Evolutionary conservation across 2,329 filamentous ascomycete species (phyloP), one percentile per base, ranked within the genome.

Genomic region (Teratosphaeria epicoccoides): DNA sequence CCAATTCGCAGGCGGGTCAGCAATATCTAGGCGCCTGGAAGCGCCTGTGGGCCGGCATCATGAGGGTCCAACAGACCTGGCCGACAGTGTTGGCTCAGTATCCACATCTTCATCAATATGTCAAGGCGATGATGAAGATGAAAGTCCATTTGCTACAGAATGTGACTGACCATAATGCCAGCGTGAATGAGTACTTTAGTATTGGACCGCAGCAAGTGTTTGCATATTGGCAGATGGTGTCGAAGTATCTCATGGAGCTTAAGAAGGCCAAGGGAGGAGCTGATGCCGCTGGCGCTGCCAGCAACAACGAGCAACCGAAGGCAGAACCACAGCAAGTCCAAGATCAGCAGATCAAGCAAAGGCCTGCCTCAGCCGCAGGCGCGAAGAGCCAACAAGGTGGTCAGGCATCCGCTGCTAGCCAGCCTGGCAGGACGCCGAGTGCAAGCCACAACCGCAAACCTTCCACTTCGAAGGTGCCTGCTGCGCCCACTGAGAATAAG

Each of bases 401-500:
- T 26, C 49, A 47, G 24, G 40, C 49, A 5, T 37, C 40, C 5
- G 43, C 53, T 11, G 29, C 49, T 28, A 46, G 26, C 12, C 7
- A 49, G 1, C 60, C 60, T 55, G 58, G 50, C 11, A 54, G 55
- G 24, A 54, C 54, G 17, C 43, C 54, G 4, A 58, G 61, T 20
- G 56, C 57, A 44, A 51, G 55, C 17, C 61, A 64, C 28, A 47
- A 25, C 11, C 52, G 61, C 26, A 66, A 63, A 49, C 20, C 56
- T 14, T 65, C 63, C 20, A 46, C 50, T 22, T 54, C 54, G 22
- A 63, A 61, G 46, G 56, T 61, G 14, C 64, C 64, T 6, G 64
- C 64, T 20, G 64, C 64, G 3, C 23, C 46, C 12, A 66, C 62
- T 1, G 64, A 66, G n/a, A 57, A 66, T 55, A 65, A 65, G 56